Percentiles rank a stretch among this genome's conserved stretches.
Conservation (phyloP, 805 yeast species). For the Myxozyma mucilagina region DNA sequence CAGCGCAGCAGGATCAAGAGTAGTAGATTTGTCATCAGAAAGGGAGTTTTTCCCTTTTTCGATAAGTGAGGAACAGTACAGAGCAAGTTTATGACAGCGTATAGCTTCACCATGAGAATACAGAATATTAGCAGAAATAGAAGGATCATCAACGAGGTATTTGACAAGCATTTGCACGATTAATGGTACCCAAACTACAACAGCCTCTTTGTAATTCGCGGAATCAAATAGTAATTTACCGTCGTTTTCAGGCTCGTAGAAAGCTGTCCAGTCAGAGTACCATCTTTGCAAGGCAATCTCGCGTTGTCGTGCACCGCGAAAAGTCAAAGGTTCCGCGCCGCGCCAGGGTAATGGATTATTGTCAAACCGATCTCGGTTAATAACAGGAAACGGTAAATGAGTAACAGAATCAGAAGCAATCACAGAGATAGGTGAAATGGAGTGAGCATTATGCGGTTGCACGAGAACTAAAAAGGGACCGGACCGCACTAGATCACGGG, state of each 20-base stretch:
- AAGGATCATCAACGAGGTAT: not conserved
- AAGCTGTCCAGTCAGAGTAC: conserved; percentile 5
- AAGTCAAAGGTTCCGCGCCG: conserved; percentile 5
- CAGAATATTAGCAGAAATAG: not conserved
- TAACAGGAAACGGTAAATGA: not conserved
- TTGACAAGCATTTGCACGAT: not conserved
- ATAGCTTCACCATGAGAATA: not conserved
- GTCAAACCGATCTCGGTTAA: too few species aligned
- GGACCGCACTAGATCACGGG: too few species aligned
- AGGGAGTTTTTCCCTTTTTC: not conserved
- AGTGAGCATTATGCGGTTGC: too few species aligned
- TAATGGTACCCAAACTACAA: conserved; percentile 1
- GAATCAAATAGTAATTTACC: not conserved
- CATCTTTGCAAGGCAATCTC: conserved; percentile 1
- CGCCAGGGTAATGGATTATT: not conserved
- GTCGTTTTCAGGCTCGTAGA: not conserved
- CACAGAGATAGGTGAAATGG: too few species aligned
- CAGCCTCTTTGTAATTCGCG: not conserved
- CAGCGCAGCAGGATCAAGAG: not conserved
- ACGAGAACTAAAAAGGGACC: too few species aligned
- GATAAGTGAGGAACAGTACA: conserved; percentile 6
- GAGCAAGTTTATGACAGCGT: conserved; percentile 7
- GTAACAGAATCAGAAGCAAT: not conserved
- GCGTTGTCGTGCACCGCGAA: conserved; percentile 5
- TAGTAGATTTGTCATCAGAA: not conserved